These are phyloP conservation scores for Coemansia sp. DNA, from an alignment of 192 early-diverging fungal genomes.

Conservation along the genomic window DNA sequence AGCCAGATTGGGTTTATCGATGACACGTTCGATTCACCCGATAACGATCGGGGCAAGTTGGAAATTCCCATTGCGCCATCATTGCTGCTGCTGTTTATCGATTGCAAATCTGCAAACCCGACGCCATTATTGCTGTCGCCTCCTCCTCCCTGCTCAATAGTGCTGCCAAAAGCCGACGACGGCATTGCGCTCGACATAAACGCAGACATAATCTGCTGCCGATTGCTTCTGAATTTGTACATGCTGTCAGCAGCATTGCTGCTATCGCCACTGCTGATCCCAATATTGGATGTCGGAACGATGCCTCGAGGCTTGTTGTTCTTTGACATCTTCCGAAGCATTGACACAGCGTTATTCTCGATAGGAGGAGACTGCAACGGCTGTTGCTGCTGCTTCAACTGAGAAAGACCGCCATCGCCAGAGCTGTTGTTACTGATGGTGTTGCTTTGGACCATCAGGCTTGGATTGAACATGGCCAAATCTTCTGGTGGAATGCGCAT, in stretches of 20 bases:
- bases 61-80: background rate
- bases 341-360: conserved; percentile 40
- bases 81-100: background rate
- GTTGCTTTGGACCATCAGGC: conserved; percentile 19
- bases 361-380: conserved; percentile 32
- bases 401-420: background rate
- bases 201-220: background rate
- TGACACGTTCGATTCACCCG: conserved; percentile 16
- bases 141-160: background rate
- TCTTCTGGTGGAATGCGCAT: conserved; percentile 37
- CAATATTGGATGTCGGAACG: background rate
- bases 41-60: conserved; percentile 13
- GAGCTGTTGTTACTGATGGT: conserved; percentile 4
- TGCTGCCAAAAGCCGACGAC: conserved; percentile 1
- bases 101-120: background rate
- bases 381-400: conserved; percentile 12
- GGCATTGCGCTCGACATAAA: background rate
- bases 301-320: conserved; percentile 30
- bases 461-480: conserved; percentile 20
- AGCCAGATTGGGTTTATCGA: conserved; percentile 36
- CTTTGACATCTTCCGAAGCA: conserved; percentile 49
- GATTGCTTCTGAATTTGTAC: background rate
- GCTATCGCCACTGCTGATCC: background rate
- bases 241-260: background rate
- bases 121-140: background rate